phyloP scores from a whole-genome alignment of 179 eudicot genomes.

The Beta lomatogona region DNA sequence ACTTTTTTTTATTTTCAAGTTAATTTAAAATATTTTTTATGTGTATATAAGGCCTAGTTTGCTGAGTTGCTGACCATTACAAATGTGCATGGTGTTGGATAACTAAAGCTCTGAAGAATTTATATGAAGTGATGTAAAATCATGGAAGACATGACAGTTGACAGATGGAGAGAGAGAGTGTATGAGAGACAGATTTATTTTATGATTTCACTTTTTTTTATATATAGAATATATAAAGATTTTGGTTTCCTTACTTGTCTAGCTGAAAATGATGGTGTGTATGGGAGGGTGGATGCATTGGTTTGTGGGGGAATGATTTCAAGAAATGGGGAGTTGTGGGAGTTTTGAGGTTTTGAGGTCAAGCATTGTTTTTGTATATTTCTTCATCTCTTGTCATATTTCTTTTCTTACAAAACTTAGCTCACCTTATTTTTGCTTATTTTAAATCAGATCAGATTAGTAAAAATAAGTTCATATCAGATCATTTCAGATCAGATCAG shows the following conservation, averaged over 20 bases:
- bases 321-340: constrained; percentile 26
- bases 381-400: neutral
- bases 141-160: constrained; percentile 38
- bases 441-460: too few relatives aligned
- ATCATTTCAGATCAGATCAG: too few relatives aligned
- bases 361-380: constrained; percentile 4
- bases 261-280: constrained; percentile 54
- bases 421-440: too few relatives aligned
- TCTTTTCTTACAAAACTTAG: neutral
- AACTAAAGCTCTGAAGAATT: constrained; percentile 21
- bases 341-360: constrained; percentile 33
- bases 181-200: neutral
- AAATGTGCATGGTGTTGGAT: constrained; percentile 14
- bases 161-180: constrained; percentile 26
- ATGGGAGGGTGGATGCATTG: constrained; percentile 34
- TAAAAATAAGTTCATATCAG: too few relatives aligned
- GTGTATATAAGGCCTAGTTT: neutral
- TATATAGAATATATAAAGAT: neutral
- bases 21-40: too few relatives aligned
- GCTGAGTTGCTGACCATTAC: neutral
- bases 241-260: constrained; percentile 39
- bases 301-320: constrained; percentile 45
- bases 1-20: neutral
- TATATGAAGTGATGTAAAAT: constrained; percentile 44
- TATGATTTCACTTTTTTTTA: neutral